phyloP scores from a whole-genome alignment of 1,284 basidiomycete species.

The Cutaneotrichosporon cutaneum region DNA sequence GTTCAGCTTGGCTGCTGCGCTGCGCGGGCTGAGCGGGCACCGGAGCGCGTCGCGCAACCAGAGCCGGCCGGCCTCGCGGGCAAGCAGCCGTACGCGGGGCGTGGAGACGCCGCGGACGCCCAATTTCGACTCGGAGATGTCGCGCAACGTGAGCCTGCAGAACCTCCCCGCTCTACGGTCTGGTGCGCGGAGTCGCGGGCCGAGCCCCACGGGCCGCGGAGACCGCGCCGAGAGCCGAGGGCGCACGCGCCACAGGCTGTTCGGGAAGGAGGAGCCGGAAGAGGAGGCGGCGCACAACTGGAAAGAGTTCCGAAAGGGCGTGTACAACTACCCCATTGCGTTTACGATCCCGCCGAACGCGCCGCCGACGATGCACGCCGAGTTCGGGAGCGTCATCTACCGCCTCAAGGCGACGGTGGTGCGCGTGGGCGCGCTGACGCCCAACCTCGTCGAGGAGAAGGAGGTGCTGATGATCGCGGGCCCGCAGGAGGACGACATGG shows the following conservation, averaged over 20 bases:
- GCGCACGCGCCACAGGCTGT: slow-evolving; percentile 47
- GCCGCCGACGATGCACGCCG: slow-evolving; percentile 75
- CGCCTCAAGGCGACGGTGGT: slow-evolving; percentile 77
- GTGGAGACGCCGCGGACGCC: slow-evolving; percentile 14
- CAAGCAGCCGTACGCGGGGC: slow-evolving; percentile 17
- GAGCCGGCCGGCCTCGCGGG: slow-evolving; percentile 12
- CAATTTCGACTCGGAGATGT: slow-evolving; percentile 15
- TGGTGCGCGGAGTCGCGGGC: slow-evolving; percentile 17
- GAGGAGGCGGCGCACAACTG: slow-evolving; percentile 60
- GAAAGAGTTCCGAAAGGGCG: slow-evolving; percentile 90
- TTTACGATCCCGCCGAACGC: slow-evolving; percentile 78
- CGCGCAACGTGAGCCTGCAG: slow-evolving; percentile 11
- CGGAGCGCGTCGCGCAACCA: slow-evolving; percentile 28
- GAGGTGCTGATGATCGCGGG: slow-evolving; percentile 76
- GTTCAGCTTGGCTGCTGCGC: slow-evolving; percentile 51
- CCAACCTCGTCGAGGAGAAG: slow-evolving; percentile 67
- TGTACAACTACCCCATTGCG: slow-evolving; percentile 90
- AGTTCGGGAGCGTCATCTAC: slow-evolving; percentile 79
- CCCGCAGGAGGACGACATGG: slow-evolving; percentile 73
- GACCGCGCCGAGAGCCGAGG: slow-evolving; percentile 46
- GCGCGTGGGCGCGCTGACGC: slow-evolving; percentile 75
- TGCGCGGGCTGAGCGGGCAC: slow-evolving; percentile 44
- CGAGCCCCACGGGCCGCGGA: slow-evolving; percentile 23
- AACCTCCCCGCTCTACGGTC: background rate
- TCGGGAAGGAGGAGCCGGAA: slow-evolving; percentile 56